These are phyloP conservation scores for Phyllosticta capitalensis DNA, from an alignment of 2,329 filamentous ascomycete species.

Conservation along the genomic window DNA sequence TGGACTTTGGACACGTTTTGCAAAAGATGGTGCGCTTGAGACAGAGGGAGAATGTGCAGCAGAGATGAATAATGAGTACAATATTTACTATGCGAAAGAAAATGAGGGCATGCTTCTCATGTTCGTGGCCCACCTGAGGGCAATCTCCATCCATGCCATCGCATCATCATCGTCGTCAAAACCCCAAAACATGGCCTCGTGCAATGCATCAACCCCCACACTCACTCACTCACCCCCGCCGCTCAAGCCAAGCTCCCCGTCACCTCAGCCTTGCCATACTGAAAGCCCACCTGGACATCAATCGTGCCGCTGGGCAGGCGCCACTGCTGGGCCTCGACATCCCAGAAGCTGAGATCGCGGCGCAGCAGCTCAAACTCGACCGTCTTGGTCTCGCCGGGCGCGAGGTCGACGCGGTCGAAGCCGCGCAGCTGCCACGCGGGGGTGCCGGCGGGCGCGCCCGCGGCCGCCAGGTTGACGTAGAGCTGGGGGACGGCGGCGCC, in stretches of 20 bases:
- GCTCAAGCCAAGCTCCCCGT: background rate
- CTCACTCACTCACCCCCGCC: too few species aligned
- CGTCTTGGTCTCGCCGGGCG: conserved; percentile 30
- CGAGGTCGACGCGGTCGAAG: conserved; percentile 43
- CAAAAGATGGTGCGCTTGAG: too few species aligned
- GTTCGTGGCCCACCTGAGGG: too few species aligned
- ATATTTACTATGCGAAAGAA: too few species aligned
- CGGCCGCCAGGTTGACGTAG: conserved; percentile 40
- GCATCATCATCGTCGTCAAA: too few species aligned
- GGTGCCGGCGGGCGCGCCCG: conserved; percentile 28
- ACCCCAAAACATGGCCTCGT: too few species aligned
- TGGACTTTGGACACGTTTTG: too few species aligned
- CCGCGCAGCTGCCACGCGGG: conserved; percentile 35
- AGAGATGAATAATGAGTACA: too few species aligned
- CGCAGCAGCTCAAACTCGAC: conserved; percentile 40
- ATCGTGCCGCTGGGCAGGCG: conserved; percentile 19
- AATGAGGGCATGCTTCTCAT: too few species aligned
- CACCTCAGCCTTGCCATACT: background rate
- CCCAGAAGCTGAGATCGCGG: conserved; percentile 43
- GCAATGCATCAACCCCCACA: too few species aligned
- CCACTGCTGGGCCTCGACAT: conserved; percentile 36
- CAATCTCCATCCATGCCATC: too few species aligned
- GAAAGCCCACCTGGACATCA: conserved; percentile 17
- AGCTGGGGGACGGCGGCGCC: conserved; percentile 47
- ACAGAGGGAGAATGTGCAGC: too few species aligned